Evolutionary conservation across 2,329 filamentous ascomycete genomes (phyloP), one percentile per base, ranked within the genome.

Genomic region (Calonectria pseudoturangicola): DNA sequence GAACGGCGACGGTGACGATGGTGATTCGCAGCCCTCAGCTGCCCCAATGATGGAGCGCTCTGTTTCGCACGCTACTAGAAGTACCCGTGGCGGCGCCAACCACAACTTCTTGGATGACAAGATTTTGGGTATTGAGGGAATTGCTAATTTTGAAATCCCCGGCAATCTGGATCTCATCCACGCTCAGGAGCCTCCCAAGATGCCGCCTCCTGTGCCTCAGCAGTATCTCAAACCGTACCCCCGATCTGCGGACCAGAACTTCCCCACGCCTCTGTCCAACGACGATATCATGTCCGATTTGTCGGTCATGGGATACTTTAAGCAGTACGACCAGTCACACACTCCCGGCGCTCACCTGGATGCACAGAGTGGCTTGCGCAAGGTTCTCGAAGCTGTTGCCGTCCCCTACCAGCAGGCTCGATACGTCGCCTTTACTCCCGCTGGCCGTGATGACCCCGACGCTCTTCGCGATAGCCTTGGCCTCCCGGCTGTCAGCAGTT

Each of bases 41-140:
- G 21, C 89, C 1, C 87, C 87, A 16, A 85, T 85, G 66, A 93
- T 93, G 91, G 91, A 93, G 81, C 88, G 91, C 41, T 90, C 91
- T 73, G 87, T 89, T 15, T 93, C 91, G 12, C 91, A 93, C 72
- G 89, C 90, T 15, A 93, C 92, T 21, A 86, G 91, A 51, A 93
- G 91, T 82, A 92, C 89, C 25, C 87, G 91, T 28, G 90, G 86
- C n/a, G 85, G 83, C 30, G 84, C 87, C 66, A 86, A 86, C 72
- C 87, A 88, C 67, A 91, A 90, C 77, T 90, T 90, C 73, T 79
- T 88, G 43, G 90, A 92, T 74, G 89, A 90, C 79, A 89, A 88
- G 77, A 84, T 90, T 47, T 84, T 91, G 15, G 91, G 91, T 16
- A 86, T 92, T 33, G 91, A 93, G 79, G 89, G 88, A 27, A 85